Base-by-base conservation (phyloP, 768 basidiomycete genomes). In the Mycena rebaudengoi region DNA sequence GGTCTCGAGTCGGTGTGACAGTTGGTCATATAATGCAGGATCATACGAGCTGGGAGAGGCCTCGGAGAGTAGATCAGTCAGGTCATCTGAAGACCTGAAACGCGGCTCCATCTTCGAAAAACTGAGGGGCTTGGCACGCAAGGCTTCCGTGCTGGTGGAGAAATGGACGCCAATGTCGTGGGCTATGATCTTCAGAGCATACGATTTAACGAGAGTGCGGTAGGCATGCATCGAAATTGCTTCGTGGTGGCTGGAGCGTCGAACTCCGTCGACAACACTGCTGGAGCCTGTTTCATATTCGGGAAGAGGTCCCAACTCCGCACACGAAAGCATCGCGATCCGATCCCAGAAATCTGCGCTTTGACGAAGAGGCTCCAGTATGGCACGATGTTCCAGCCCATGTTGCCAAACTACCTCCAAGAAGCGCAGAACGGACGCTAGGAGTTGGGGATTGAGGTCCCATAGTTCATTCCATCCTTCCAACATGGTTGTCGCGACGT, bases 371-470 rank as follows among this genome's bases (percentile, higher is more conserved):
- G 79, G 68, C 8, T 88, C 84, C 39, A 96, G 80, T 2, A 85
- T 76, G 0, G 78, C 66, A 57, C 85, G 88, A 72, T 95, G 91
- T 71, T 96, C 90, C 65, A 89, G 79, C 28, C 88, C 88, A 69
- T 94, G 91, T 73, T 91, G 85, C 94, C 93, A 92, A 18, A 92
- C 87, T 25, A 88, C 82, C 64, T 89, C 86, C 68, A 95, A 75
- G 79, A 96, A 97, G 6, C 86, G 82, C 48, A 97, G 76, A 20
- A 93, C 84, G 12, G 89, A 87, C 0, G 90, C 84, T 13, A 98
- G 82, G 10, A 96, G 78, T 20, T 89, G 84, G 0, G 95, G 93
- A 63, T 93, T 92, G 28, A 84, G 74, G 41, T 91, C 87, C 91
- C 94, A 94, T 44, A 91, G 80, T 25, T 86, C 85, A 49, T 87